Percentiles rank a stretch among this genome's conserved stretches.
Evolutionary conservation across 768 basidiomycete genomes (phyloP).

Genomic region (Podaxis sp.): DNA sequence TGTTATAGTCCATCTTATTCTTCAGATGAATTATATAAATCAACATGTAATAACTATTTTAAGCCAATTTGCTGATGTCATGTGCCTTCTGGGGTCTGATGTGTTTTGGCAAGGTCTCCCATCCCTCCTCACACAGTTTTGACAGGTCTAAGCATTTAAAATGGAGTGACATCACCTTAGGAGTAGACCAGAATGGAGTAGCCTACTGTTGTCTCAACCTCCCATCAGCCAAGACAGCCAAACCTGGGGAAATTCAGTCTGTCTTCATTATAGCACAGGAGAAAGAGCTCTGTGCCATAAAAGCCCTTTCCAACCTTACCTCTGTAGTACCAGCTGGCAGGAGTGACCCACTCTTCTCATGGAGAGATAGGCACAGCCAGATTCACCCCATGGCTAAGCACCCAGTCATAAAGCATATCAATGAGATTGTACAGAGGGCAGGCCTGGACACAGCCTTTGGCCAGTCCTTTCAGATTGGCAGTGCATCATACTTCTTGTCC

Average conservation of each 20-base stretch:
- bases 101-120: too few relatives aligned
- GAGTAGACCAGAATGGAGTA: constrained; percentile 23
- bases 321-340: constrained; percentile 25
- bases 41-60: too few relatives aligned
- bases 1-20: too few relatives aligned
- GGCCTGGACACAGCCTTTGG: constrained; percentile 36
- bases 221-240: constrained; percentile 36
- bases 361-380: constrained; percentile 26
- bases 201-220: constrained; percentile 31
- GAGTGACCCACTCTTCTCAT: constrained; percentile 35
- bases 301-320: constrained; percentile 28
- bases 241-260: constrained; percentile 29
- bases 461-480: constrained; percentile 44
- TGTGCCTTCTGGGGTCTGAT: too few relatives aligned
- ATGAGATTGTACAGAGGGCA: constrained; percentile 22
- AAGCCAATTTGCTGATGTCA: too few relatives aligned
- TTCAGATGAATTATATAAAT: too few relatives aligned
- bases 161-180: constrained; percentile 21
- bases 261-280: constrained; percentile 26
- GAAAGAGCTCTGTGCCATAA: constrained; percentile 26
- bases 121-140: constrained; percentile 20
- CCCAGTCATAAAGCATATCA: constrained; percentile 28
- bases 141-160: constrained; percentile 22
- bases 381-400: constrained; percentile 30
- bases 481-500: constrained; percentile 34